A percentile compares a stretch with the other conserved stretches of the same genome.
Evolutionary conservation across 345 rosid species (phyloP).

Genomic region (Melaleuca alternifolia): DNA sequence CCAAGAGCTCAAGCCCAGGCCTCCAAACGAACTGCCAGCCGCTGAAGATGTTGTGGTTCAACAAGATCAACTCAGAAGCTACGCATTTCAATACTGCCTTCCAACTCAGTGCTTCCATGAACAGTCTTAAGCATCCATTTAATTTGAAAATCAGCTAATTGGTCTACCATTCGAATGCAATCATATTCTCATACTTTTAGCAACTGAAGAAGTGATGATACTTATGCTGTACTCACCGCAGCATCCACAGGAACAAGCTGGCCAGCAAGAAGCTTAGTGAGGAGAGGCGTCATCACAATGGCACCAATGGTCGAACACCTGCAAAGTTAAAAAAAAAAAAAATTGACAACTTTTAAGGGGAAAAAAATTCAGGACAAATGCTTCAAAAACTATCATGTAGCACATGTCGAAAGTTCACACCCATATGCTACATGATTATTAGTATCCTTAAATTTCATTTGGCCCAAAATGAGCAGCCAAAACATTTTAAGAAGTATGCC

Average conservation of each 20-base stretch:
- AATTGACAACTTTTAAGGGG: background rate
- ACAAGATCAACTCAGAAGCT: background rate
- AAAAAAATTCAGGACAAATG: background rate
- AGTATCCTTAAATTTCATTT: background rate
- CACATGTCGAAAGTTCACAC: background rate
- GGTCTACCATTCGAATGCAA: background rate
- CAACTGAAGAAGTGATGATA: background rate
- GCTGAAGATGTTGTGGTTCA: background rate
- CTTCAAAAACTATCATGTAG: background rate
- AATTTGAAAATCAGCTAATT: background rate
- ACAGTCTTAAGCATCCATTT: background rate
- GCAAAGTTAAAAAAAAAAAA: background rate
- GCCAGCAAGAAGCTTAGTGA: conserved; percentile 96
- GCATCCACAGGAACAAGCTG: conserved; percentile 99
- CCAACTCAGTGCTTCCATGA: background rate
- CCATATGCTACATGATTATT: background rate
- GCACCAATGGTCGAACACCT: conserved; percentile 99
- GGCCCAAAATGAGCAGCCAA: background rate
- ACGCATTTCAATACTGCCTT: background rate
- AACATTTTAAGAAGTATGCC: background rate
- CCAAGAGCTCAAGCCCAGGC: background rate
- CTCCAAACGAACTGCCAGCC: background rate
- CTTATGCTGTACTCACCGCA: conserved; percentile 37
- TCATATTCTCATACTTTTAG: background rate
- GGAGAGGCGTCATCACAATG: conserved; percentile 95